Conservation (phyloP, 768 basidiomycete species). For the Boletus barrowsii region DNA sequence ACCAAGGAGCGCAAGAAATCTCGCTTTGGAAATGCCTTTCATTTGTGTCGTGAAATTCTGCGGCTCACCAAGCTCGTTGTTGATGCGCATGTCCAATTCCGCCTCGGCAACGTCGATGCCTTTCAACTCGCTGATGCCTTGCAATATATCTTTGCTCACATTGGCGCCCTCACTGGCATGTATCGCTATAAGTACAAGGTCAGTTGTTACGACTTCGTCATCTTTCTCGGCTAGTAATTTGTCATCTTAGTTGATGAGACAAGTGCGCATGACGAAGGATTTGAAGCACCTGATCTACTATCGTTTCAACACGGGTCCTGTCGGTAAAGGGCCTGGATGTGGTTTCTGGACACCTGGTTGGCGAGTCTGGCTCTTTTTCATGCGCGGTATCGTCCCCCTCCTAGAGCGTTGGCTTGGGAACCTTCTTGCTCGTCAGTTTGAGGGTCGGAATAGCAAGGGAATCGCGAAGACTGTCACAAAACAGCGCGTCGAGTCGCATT, state of each 20-base stretch:
- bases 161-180: constrained; percentile 98
- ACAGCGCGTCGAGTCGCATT: constrained; percentile 98
- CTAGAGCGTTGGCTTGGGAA: constrained; percentile 98
- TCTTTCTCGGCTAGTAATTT: constrained; percentile 1
- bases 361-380: constrained; percentile 99
- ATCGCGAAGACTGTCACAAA: constrained; percentile 98
- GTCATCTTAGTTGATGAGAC: constrained; percentile 79
- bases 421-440: constrained; percentile 95
- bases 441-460: constrained; percentile 95
- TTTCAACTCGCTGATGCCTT: constrained; percentile 99
- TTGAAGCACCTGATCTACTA: constrained; percentile 98
- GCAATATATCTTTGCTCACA: constrained; percentile 96
- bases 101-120: constrained; percentile 96
- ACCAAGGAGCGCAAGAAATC: constrained; percentile 99
- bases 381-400: constrained; percentile 97
- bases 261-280: constrained; percentile 99
- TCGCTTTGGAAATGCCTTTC: constrained; percentile 99
- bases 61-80: constrained; percentile 98
- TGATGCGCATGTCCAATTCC: constrained; percentile 98
- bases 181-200: constrained; percentile 99
- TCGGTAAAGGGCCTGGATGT: constrained; percentile 97
- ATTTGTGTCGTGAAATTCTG: constrained; percentile 95
- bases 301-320: constrained; percentile 99
- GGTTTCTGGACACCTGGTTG: constrained; percentile 99
- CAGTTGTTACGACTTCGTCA: constrained; percentile 14